phyloP scores from a whole-genome alignment of 495 filamentous ascomycete species.

The Penicillium manginii region DNA sequence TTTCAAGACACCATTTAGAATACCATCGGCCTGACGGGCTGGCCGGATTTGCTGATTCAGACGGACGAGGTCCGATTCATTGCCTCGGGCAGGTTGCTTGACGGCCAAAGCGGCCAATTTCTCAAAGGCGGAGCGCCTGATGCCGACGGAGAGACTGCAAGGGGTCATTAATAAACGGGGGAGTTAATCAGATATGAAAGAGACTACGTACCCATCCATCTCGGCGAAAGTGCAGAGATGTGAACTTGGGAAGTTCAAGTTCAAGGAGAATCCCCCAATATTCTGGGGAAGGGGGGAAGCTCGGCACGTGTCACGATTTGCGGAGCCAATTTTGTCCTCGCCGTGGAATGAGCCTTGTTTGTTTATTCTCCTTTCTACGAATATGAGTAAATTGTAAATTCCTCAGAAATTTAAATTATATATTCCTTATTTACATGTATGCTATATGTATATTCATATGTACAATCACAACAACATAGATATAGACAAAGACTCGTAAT shows the following conservation, averaged over 20 bases:
- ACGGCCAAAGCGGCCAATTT: conserved; percentile 68
- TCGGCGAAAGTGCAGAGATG: background rate
- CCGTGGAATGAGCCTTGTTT: conserved; percentile 1
- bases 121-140: conserved; percentile 67
- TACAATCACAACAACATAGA: too few species aligned
- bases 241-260: background rate
- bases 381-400: too few species aligned
- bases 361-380: background rate
- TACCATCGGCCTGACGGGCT: conserved; percentile 36
- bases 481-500: too few species aligned
- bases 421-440: too few species aligned
- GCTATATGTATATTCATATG: too few species aligned
- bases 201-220: conserved; percentile 30
- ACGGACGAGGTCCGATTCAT: conserved; percentile 65
- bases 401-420: too few species aligned
- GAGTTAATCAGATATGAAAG: background rate
- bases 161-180: background rate
- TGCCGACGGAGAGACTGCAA: conserved; percentile 43
- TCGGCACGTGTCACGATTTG: conserved; percentile 21
- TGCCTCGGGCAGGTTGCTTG: conserved; percentile 57
- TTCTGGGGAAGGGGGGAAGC: conserved; percentile 14
- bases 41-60: conserved; percentile 59
- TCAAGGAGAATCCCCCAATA: conserved; percentile 1
- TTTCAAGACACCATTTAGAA: conserved; percentile 41
- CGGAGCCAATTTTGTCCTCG: too few species aligned